A percentile compares a stretch with the other conserved stretches of the same genome.
Conservation (phyloP, 2,329 filamentous ascomycete species). For the Neopestalotiopsis sp. region DNA sequence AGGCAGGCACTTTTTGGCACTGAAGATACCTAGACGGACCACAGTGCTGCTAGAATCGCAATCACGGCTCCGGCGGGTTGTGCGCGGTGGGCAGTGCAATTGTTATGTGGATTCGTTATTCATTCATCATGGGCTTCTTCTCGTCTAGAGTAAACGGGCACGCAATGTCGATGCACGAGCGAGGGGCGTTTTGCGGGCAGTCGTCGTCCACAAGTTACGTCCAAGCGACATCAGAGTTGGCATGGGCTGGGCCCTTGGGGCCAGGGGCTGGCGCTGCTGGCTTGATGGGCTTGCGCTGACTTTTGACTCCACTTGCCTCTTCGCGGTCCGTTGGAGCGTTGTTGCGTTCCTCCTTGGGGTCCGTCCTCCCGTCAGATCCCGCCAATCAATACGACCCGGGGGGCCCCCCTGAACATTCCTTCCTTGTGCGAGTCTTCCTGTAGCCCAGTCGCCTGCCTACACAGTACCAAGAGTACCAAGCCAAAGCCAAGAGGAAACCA, state of each 20-base stretch:
- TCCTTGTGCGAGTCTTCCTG: constrained; percentile 4
- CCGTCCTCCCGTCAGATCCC: constrained; percentile 19
- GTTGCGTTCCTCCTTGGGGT: constrained; percentile 1
- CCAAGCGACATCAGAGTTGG: neutral
- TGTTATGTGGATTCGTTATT: too few species aligned
- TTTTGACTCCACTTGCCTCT: constrained; percentile 8
- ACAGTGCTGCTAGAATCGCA: neutral
- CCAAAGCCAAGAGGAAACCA: too few species aligned
- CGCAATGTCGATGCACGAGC: too few species aligned
- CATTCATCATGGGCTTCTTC: too few species aligned
- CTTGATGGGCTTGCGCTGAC: neutral
- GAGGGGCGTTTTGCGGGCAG: too few species aligned
- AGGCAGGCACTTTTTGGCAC: too few species aligned
- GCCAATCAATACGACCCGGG: constrained; percentile 15
- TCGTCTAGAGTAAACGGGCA: too few species aligned
- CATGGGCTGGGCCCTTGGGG: neutral
- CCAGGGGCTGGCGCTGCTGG: neutral
- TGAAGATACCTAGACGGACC: too few species aligned
- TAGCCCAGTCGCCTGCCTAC: neutral
- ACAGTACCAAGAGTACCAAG: too few species aligned
- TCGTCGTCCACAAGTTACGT: neutral
- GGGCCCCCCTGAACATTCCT: constrained; percentile 12
- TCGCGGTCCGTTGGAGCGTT: neutral
- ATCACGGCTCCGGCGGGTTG: neutral
- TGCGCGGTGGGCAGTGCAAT: neutral